These are phyloP conservation scores for Sporothrix pseudoabietina DNA, from an alignment of 2,329 filamentous ascomycete species.

Conservation along the genomic window DNA sequence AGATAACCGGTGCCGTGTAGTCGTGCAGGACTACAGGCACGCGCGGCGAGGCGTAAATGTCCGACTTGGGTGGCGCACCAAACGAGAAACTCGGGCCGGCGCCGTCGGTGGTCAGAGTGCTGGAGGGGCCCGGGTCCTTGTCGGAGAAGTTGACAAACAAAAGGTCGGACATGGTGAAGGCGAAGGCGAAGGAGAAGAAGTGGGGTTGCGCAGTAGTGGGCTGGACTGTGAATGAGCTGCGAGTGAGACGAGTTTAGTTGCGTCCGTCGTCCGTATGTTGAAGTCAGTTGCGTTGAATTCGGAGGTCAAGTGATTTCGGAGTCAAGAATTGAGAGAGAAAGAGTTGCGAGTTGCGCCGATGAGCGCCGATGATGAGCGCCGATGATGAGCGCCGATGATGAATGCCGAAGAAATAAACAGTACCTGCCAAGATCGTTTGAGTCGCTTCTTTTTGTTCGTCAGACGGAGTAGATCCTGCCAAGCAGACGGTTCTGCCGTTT, in stretches of 20 bases:
- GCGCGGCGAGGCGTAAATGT: slow-evolving; percentile 32
- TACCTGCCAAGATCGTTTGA: background rate
- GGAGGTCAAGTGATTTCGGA: background rate
- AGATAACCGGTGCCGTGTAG: slow-evolving; percentile 30
- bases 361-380: background rate
- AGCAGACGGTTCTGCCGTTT: slow-evolving; percentile 3
- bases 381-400: background rate
- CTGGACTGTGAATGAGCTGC: background rate
- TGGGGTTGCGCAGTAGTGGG: background rate
- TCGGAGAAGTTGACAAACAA: slow-evolving; percentile 22
- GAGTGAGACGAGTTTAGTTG: background rate
- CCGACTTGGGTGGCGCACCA: slow-evolving; percentile 31
- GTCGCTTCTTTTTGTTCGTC: background rate
- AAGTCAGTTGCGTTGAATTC: background rate
- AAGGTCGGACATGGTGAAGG: background rate
- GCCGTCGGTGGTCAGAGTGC: slow-evolving; percentile 19
- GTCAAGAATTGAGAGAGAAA: background rate
- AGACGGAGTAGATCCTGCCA: background rate
- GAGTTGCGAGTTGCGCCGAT: background rate
- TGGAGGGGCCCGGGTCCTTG: slow-evolving; percentile 10
- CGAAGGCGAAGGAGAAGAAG: background rate
- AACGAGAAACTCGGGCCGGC: slow-evolving; percentile 22
- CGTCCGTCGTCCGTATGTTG: background rate
- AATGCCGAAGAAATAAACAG: background rate
- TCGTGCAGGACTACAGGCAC: slow-evolving; percentile 20